Base-by-base conservation (phyloP, 225 moss, liverwort and hornwort species). In the Neckera pumila region DNA sequence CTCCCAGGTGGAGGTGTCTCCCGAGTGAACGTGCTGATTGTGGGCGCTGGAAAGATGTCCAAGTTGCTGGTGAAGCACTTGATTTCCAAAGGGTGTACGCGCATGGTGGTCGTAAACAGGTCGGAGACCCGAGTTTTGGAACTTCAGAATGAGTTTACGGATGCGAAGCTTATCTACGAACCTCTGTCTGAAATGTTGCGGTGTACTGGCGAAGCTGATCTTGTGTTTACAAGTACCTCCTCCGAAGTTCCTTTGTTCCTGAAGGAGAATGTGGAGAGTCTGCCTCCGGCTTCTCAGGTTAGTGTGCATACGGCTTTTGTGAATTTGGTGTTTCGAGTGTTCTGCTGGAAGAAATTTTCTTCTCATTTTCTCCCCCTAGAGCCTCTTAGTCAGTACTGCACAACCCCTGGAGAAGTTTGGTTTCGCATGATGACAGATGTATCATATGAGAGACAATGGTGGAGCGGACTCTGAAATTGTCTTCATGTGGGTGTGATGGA, bases 31-130 rank as follows among this genome's bases (percentile, higher is more conserved):
- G 96, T 98, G 42, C 81, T 96, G 36, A 96, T 98, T 66, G 96
- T 98, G 51, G 98, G 98, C 49, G 98, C 98, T 10, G 98, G 98
- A 23, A 98, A 98, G 69, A 98, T 98, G 98, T 96, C 98, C 2
- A 98, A 96, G 91, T 74, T 98, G 21, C 88, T 98, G 76, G 98
- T 98, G 63, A 98, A 96, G 91, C 98, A 98, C 61, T 90, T 98
- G 89, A 94, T 98, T 53, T 96, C 98, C 22, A 98, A 96, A 88
- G 98, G 98, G 51, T 98, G 96, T 47, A 83, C 53, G 84, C 94
- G 92, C 36, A 95, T 98, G 90, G 88, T 94, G 25, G 84, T 98
- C 57, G 98, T 98, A 5, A 98, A 98, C 85, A 93, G 98, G 88
- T 92, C 96, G 58, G 96, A 96, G 85, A 89, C 93, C 17, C 92